Conservation (phyloP, 2,329 filamentous ascomycete species). For the Exserohilum rostratum region DNA sequence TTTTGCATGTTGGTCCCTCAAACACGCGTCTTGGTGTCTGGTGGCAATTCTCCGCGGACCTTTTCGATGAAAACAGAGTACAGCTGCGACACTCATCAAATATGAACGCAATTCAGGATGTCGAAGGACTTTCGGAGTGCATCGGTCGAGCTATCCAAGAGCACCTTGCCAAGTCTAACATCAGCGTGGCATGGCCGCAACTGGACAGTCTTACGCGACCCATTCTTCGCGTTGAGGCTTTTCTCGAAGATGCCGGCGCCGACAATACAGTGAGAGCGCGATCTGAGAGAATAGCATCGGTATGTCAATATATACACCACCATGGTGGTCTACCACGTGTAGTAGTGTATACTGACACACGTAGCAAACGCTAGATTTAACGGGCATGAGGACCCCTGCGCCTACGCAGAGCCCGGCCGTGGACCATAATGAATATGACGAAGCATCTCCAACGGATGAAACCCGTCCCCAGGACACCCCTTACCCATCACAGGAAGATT, state of each 20-base stretch:
- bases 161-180: slow-evolving; percentile 32
- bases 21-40: slow-evolving; percentile 6
- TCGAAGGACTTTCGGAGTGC: slow-evolving; percentile 40
- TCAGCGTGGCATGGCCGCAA: slow-evolving; percentile 34
- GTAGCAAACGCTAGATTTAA: slow-evolving; percentile 35
- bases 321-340: neutral
- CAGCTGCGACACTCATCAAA: neutral
- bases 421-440: slow-evolving; percentile 12
- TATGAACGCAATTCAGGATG: slow-evolving; percentile 26
- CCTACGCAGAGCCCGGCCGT: slow-evolving; percentile 30
- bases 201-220: slow-evolving; percentile 30
- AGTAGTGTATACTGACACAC: slow-evolving; percentile 11
- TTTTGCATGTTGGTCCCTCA: neutral
- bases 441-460: slow-evolving; percentile 11
- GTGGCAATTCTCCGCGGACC: neutral
- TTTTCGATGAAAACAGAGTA: neutral
- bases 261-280: slow-evolving; percentile 13
- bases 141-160: slow-evolving; percentile 40
- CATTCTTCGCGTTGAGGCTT: slow-evolving; percentile 40
- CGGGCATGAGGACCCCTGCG: slow-evolving; percentile 31
- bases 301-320: slow-evolving; percentile 15
- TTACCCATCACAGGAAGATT: slow-evolving; percentile 7
- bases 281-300: slow-evolving; percentile 37
- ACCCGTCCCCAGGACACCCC: slow-evolving; percentile 6
- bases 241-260: slow-evolving; percentile 35